Evolutionary conservation across 306 rosid genomes (phyloP), one percentile per base, ranked within the genome.

Genomic region (Quercus mongolica): DNA sequence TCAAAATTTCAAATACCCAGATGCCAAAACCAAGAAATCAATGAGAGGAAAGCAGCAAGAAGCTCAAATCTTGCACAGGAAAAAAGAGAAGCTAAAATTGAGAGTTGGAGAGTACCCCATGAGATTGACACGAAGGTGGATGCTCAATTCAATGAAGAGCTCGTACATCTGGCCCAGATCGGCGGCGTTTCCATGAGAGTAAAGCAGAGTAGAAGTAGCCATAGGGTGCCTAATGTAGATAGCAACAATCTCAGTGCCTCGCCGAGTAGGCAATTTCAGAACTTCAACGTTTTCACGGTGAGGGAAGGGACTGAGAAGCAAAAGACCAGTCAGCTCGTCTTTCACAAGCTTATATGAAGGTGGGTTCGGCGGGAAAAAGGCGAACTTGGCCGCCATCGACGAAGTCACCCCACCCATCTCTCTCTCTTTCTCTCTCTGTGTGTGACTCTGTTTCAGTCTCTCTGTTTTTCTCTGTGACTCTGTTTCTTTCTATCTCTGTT

Each of bases 141-240:
- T 92, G 85, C 93, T 89, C 68, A 94, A 86, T 81, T 89, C 92
- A 86, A 94, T 82, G 88, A 94, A 92, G 85, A 92, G 96, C 86
- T 92, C 94, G 76, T 92, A 94, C 98, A 94, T 92, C 92, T 94
- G 98, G 19, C 98, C 98, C 69, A 94, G 96, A 94, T 94, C 98
- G 87, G 98, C 94, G 7, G 98, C 98, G 92, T 94, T 94, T 23
- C 98, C 98, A 58, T 94, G 98, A 61, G 98, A 94, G 86, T 94
- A 94, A 26, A 94, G 96, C 71, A 94, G 63, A 41, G 97, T 94
- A 3, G 96, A 92, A 28, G 93, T 92, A 4, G 98, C 98, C 96
- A 89, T 89, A 0, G 98, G 97, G 75, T 94, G 91, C 13, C 98
- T 90, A 79, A 92, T 83, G 85, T 92, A 94, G 61, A 92, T 46